Evolutionary conservation across 2,329 filamentous ascomycete species (phyloP), one percentile per base, ranked within the genome.

Genomic region (Diaporthe sp.): DNA sequence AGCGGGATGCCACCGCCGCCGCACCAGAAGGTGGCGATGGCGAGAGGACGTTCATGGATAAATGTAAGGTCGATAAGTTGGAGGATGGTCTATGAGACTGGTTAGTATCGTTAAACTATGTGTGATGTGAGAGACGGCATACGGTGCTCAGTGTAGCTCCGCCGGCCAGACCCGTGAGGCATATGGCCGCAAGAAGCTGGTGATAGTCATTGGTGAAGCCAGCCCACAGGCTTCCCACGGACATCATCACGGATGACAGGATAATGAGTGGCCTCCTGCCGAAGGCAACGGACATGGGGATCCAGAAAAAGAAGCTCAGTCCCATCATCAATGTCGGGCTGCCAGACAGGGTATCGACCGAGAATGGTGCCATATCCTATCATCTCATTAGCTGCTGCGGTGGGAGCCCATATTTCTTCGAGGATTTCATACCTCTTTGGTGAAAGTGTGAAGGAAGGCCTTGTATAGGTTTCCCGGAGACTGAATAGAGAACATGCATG

Each of bases 41-140:
- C 81, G 34, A 78, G 78, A 0, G 84, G 82, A 6, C 84, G 80
- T 74, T 85, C 81, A 62, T 84, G 80, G 58, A 85, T 84, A 76
- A 84, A 86, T 0, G 84, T 84, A 57, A 85, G 74, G 70, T 86
- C 84, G 39, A 86, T 82, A 17, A 85, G 74, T 71, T 83, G 82
- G 1, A 85, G 77, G 4, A 85, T 78, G 17, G 80, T 78, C 84
- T 85, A 28, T 5, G 10, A 10, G 37, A 4, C 3, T 13, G 7
- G 42, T 62, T 22, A 72, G 71, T 62, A n/a, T 1, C 17, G 6
- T 7, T 77, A 39, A 79, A 65, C n/a, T 25, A 15, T 8, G 1
- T 7, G 28, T 2, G 7, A 31, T 25, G 17, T 9, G 19, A 4
- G 19, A 49, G 12, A 28, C 31, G 12, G 78, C 79, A 46, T 80